phyloP scores from a whole-genome alignment of 2,329 filamentous ascomycete genomes.

The Diaporthe ilicicola region DNA sequence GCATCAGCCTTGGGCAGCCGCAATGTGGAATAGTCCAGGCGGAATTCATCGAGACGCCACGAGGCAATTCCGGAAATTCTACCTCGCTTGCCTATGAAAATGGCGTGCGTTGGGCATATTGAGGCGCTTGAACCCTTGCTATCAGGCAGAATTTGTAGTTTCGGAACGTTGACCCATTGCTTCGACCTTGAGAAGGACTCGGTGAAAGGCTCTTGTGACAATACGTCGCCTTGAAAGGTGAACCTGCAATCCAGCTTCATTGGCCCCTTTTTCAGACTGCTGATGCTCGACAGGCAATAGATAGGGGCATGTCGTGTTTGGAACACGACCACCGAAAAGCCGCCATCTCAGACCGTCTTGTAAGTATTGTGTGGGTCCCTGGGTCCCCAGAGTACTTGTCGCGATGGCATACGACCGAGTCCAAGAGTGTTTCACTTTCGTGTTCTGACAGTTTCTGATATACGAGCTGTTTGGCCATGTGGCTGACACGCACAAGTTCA shows the following conservation, averaged over 20 bases:
- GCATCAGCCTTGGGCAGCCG: conserved; percentile 5
- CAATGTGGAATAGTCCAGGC: conserved; percentile 5
- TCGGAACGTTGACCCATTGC: not conserved
- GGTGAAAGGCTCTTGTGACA: not conserved
- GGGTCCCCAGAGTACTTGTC: not conserved
- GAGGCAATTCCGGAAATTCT: not conserved
- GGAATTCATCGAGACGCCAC: not conserved
- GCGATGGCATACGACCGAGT: conserved; percentile 12
- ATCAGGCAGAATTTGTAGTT: not conserved
- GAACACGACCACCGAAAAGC: conserved; percentile 1
- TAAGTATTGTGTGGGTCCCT: not conserved
- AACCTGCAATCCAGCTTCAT: not conserved
- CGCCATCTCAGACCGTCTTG: not conserved
- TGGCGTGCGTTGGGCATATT: not conserved
- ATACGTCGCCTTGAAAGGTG: not conserved
- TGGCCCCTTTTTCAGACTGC: not conserved
- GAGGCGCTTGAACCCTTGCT: not conserved
- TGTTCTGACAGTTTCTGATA: conserved; percentile 16
- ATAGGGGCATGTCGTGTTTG: not conserved
- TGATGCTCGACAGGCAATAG: not conserved
- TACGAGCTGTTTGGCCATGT: not conserved
- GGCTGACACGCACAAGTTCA: not conserved
- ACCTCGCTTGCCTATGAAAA: not conserved
- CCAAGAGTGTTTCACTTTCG: conserved; percentile 6
- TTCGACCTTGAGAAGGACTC: not conserved